Evolutionary conservation across 1,139 yeast species (phyloP).

Genomic region (Kodamaea ohmeri): DNA sequence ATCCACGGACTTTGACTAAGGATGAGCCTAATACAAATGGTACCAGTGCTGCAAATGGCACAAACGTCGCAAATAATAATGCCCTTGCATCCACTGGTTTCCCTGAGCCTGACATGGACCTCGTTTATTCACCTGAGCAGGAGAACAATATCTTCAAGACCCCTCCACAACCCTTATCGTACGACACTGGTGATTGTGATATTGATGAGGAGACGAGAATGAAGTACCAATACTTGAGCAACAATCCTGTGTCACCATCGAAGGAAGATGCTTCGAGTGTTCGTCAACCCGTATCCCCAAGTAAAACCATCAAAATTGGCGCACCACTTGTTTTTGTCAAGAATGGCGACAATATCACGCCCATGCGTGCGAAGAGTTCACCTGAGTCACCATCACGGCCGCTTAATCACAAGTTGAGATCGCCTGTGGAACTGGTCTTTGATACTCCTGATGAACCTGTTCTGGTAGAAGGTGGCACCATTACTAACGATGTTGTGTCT

Average conservation of each 20-base stretch:
- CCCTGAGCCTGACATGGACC: slow-evolving; percentile 41
- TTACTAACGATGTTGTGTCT: slow-evolving; percentile 2
- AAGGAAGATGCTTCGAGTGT: slow-evolving; percentile 2
- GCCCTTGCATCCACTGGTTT: too few species aligned
- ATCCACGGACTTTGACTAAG: too few species aligned
- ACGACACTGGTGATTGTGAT: slow-evolving; percentile 11
- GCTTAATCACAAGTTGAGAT: slow-evolving; percentile 26
- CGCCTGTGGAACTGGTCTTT: slow-evolving; percentile 2
- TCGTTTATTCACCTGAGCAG: slow-evolving; percentile 22
- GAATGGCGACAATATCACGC: slow-evolving; percentile 30
- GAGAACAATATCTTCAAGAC: slow-evolving; percentile 25
- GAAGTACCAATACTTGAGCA: slow-evolving; percentile 16
- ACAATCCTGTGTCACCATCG: slow-evolving; percentile 7
- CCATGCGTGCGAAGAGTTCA: slow-evolving; percentile 14
- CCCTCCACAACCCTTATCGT: slow-evolving; percentile 21
- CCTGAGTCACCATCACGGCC: slow-evolving; percentile 13
- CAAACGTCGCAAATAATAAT: too few species aligned
- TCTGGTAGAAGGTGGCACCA: too few species aligned
- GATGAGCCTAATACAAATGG: too few species aligned
- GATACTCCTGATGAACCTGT: neutral
- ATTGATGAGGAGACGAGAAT: slow-evolving; percentile 15
- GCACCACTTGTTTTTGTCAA: slow-evolving; percentile 39
- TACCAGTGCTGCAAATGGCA: too few species aligned
- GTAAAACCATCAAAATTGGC: slow-evolving; percentile 38
- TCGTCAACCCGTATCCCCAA: slow-evolving; percentile 12